Evolutionary conservation across 2,329 filamentous ascomycete species (phyloP).

Genomic region (Sarocladiaceae sp.): DNA sequence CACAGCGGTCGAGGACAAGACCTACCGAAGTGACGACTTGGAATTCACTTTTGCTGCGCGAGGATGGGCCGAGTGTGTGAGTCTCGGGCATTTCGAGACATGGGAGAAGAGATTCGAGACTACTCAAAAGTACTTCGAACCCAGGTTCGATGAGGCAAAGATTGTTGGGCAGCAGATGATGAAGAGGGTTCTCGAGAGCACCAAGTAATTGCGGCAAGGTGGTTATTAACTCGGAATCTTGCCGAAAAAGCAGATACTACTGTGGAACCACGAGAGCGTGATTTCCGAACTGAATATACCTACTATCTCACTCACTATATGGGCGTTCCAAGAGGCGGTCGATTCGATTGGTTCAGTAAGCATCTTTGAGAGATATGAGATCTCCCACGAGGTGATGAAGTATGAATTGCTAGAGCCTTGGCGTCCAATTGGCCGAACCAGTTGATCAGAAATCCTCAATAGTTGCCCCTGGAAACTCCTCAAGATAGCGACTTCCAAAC

Average conservation of each 20-base stretch:
- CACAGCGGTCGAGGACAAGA: slow-evolving; percentile 83
- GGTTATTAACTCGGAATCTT: background rate
- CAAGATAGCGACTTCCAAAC: too few species aligned
- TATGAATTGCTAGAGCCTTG: too few species aligned
- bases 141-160: slow-evolving; percentile 81
- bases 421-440: too few species aligned
- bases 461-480: too few species aligned
- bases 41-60: slow-evolving; percentile 97
- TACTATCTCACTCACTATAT: too few species aligned
- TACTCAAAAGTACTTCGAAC: slow-evolving; percentile 89
- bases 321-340: too few species aligned
- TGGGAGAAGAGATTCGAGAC: slow-evolving; percentile 88
- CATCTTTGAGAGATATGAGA: too few species aligned
- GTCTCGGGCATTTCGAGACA: slow-evolving; percentile 85
- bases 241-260: too few species aligned
- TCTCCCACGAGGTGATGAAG: too few species aligned
- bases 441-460: too few species aligned
- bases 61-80: slow-evolving; percentile 93
- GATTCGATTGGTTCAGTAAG: too few species aligned
- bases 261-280: background rate
- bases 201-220: slow-evolving; percentile 31
- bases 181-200: slow-evolving; percentile 85
- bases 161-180: slow-evolving; percentile 96
- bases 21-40: slow-evolving; percentile 90
- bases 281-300: background rate